Evolutionary conservation across 2,329 filamentous ascomycete genomes (phyloP).

Genomic region (Chrysoporthe austroafricana): DNA sequence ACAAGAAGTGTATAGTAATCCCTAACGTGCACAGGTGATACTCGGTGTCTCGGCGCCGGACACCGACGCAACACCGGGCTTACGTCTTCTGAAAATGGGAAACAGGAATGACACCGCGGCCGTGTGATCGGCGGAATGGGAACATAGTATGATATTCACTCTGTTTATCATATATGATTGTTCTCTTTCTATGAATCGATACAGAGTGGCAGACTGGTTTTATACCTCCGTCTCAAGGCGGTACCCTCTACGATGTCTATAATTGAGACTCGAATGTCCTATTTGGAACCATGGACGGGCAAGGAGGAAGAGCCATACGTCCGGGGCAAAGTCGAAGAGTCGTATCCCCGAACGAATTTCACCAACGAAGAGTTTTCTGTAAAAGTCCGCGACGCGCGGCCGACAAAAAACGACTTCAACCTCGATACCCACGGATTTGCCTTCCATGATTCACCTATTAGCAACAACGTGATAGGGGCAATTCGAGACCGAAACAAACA

Average conservation of each 20-base stretch:
- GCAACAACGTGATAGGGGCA: neutral
- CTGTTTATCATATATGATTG: too few species aligned
- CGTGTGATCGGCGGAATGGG: too few species aligned
- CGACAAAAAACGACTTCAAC: neutral
- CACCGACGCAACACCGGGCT: too few species aligned
- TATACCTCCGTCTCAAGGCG: too few species aligned
- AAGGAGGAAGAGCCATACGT: neutral
- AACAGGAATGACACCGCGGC: too few species aligned
- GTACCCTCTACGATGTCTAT: neutral
- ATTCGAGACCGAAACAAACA: neutral
- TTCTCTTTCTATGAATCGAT: too few species aligned
- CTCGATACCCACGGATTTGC: conserved; percentile 1
- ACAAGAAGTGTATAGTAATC: too few species aligned
- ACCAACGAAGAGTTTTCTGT: neutral
- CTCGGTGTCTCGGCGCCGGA: too few species aligned
- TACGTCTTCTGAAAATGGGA: too few species aligned
- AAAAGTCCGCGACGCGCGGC: neutral
- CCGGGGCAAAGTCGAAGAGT: neutral
- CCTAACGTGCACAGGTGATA: too few species aligned
- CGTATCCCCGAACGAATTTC: neutral
- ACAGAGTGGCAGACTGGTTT: too few species aligned
- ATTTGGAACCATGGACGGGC: neutral
- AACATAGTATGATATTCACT: too few species aligned
- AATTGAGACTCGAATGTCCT: neutral
- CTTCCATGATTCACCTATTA: neutral